Conservation (phyloP, 2,329 filamentous ascomycete species). For the Ceratocystis smalleyi region DNA sequence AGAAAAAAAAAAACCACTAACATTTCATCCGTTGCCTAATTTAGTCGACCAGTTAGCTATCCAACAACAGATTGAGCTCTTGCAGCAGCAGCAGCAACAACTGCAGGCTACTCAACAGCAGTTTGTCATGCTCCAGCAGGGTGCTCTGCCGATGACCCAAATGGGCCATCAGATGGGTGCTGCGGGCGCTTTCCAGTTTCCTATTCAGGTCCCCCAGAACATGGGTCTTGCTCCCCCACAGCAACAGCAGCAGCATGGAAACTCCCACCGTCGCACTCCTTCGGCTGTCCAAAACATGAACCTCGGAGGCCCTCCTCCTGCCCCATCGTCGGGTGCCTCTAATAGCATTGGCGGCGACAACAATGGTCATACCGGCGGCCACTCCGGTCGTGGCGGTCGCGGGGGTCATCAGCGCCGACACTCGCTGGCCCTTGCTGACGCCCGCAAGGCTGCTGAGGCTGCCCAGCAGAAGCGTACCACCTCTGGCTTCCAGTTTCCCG, state of each 20-base stretch:
- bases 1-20: background rate
- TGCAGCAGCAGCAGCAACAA: slow-evolving; percentile 96
- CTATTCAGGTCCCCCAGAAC: slow-evolving; percentile 58
- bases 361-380: slow-evolving; percentile 47
- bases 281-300: slow-evolving; percentile 87
- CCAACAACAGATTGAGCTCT: slow-evolving; percentile 91
- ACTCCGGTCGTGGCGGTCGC: slow-evolving; percentile 53
- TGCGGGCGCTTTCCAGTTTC: slow-evolving; percentile 80
- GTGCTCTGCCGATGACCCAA: slow-evolving; percentile 65
- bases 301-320: slow-evolving; percentile 65
- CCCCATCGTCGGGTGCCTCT: slow-evolving; percentile 80
- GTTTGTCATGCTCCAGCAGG: slow-evolving; percentile 94
- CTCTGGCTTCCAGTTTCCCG: slow-evolving; percentile 86
- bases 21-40: background rate
- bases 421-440: slow-evolving; percentile 84
- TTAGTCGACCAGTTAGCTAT: slow-evolving; percentile 93
- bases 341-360: slow-evolving; percentile 68
- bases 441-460: slow-evolving; percentile 91
- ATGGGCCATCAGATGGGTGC: slow-evolving; percentile 60
- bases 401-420: slow-evolving; percentile 84
- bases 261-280: slow-evolving; percentile 91
- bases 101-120: slow-evolving; percentile 94
- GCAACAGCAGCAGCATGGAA: slow-evolving; percentile 59
- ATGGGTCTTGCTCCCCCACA: slow-evolving; percentile 54
- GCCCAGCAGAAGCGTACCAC: slow-evolving; percentile 94